These are phyloP conservation scores for Bauhinia variegata DNA, from an alignment of 306 rosid genomes.

Conservation along the genomic window DNA sequence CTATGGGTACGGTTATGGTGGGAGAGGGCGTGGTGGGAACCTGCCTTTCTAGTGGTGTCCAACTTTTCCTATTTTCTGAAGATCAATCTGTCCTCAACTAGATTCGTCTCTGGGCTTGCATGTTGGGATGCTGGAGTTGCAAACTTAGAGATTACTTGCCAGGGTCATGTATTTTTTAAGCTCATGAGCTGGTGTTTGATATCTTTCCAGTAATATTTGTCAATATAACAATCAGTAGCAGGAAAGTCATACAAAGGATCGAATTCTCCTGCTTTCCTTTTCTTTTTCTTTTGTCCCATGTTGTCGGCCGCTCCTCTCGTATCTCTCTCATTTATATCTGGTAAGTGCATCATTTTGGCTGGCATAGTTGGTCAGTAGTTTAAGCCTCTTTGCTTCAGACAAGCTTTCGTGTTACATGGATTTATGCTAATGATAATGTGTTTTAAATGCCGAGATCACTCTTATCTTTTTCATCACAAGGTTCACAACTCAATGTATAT, in stretches of 20 bases:
- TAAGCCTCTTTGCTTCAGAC: constrained; percentile 4
- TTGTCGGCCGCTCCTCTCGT: background rate
- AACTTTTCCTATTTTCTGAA: constrained; percentile 11
- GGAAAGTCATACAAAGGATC: constrained; percentile 15
- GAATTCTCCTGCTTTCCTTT: background rate
- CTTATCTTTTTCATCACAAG: background rate
- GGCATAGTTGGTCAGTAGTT: constrained; percentile 1
- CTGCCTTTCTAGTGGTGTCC: constrained; percentile 43
- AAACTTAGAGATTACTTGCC: constrained; percentile 27
- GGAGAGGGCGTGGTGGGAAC: constrained; percentile 53
- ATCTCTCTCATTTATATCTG: background rate
- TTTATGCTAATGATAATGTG: background rate
- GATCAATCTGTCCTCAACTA: constrained; percentile 16
- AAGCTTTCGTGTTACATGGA: constrained; percentile 1
- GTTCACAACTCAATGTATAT: background rate
- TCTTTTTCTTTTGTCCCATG: background rate
- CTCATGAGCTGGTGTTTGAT: constrained; percentile 50
- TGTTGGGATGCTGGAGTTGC: constrained; percentile 25
- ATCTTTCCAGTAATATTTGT: constrained; percentile 29
- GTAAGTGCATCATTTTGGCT: background rate
- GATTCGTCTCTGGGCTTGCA: constrained; percentile 13
- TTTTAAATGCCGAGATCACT: constrained; percentile 2
- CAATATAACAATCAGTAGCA: constrained; percentile 18
- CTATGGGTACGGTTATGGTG: constrained; percentile 44
- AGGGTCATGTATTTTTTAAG: constrained; percentile 46